Percentiles rank a stretch among this genome's conserved stretches.
Evolutionary conservation across 257 asterid genomes (phyloP).

Genomic region (Solanum habrochaites): DNA sequence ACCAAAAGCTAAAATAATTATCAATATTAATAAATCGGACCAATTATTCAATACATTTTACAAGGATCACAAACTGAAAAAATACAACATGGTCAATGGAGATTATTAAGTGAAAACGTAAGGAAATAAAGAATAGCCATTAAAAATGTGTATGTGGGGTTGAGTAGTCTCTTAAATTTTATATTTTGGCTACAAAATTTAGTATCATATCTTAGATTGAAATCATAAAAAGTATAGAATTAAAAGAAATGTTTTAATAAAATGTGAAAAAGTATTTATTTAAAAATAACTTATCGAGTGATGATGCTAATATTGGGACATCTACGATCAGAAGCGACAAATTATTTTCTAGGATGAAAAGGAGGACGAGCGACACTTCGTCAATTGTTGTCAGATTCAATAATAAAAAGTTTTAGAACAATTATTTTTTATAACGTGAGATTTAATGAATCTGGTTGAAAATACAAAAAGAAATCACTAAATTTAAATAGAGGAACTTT

Average conservation of each 20-base stretch:
- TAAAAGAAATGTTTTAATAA: background rate
- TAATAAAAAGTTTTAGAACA: background rate
- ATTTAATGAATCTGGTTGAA: background rate
- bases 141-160: background rate
- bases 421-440: background rate
- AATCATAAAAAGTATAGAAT: background rate
- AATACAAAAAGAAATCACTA: background rate
- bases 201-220: background rate
- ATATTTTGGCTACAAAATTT: background rate
- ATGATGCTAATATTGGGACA: background rate
- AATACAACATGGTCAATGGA: no score
- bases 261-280: background rate
- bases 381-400: background rate
- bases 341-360: background rate
- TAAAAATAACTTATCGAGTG: background rate
- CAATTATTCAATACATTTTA: no score
- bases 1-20: background rate
- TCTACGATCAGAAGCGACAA: background rate
- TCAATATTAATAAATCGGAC: no score
- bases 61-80: no score
- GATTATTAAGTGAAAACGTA: background rate
- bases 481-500: background rate
- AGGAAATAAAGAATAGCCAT: background rate
- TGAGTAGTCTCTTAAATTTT: background rate
- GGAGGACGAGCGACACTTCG: background rate